Evolutionary conservation across 257 asterid species (phyloP), one percentile per base, ranked within the genome.

Genomic region (Schizonepeta tenuifolia): DNA sequence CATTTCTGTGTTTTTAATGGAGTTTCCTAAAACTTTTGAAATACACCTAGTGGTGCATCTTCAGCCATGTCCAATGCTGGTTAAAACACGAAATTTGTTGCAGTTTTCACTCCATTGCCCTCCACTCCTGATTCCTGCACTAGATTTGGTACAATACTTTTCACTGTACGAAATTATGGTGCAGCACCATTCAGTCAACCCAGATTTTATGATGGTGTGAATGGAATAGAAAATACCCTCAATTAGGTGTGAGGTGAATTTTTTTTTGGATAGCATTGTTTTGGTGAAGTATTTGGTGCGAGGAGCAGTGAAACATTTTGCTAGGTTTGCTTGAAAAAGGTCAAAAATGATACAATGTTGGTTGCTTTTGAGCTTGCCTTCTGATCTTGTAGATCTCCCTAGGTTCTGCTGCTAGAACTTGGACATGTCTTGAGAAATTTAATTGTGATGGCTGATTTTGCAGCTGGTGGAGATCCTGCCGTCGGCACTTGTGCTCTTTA

Each of bases 381-480:
- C 2, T 10, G 15, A 17, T 50, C 12, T 50, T 50, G 13, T 38
- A 5, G 7, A 31, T 38, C 3, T 38, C 11, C 11, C 43, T 38
- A 38, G 43, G 43, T 38, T 38, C 12, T 38, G 43, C 43, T 38
- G 10, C 11, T 9, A 38, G 43, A 38, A 38, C 2, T 38, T 9
- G 0, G 3, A 38, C 11, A 31, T 31, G 7, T 38, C 43, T 51
- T 22, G 17, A 14, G 33, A 17, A 49, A 62, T 68, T 63, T 20
- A 49, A n/a, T 21, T 31, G 15, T 5, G 14, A 8, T 53, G 40
- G n/a, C 66, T 68, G 44, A 35, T 63, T 47, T 56, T 75, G 65
- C 96, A 93, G 97, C 83, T 93, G 49, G 96, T 86, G 79, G 98
- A 93, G 83, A 89, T 93, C 77, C 57, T 90, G 71, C 98, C 98